Evolutionary conservation across 257 asterid genomes (phyloP), one percentile per base, ranked within the genome.

Genomic region (Verbena officinalis): DNA sequence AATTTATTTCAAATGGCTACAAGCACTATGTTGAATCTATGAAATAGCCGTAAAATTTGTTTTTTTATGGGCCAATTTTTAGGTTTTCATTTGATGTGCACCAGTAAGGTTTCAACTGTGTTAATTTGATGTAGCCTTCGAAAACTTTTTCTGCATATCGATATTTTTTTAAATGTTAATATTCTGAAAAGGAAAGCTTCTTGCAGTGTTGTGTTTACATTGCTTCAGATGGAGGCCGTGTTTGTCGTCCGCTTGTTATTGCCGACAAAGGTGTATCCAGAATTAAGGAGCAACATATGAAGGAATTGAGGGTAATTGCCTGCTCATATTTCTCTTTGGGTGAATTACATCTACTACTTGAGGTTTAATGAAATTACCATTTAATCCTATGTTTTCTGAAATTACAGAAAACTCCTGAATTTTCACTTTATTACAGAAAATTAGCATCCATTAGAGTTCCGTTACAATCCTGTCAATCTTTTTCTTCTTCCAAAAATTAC

Each of bases 201-300:
- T 77, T 86, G 83, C 94, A 93, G 97, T 84, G 77, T 4, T 93
- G 92, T 84, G 95, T 90, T 71, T 86, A 93, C 81, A 86, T 93
- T 70, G 97, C 99, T 72, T 93, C 99, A 11, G 99, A 90, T 81
- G 99, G 99, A 55, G 96, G 99, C 17, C 99, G 99, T 67, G 96
- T 93, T 39, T 93, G 99, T 71, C 99, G 99, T 71, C 99, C 99
- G 2, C 84, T 93, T 69, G 95, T 93, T 44, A 90, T 93, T 70
- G 97, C 97, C 67, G 99, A 90, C 69, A 86, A 83, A 62, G 97
- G 99, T 55, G 83, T 90, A 51, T 83, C 99, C 8, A 88, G 99
- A 84, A 88, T 93, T 62, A 90, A 90, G 77, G 95, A 90, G 62
- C 89, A 84, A 74, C 99, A 93, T 80, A 93, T 93, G 99, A 86